Evolutionary conservation across 768 basidiomycete genomes (phyloP), one percentile per base, ranked within the genome.

Genomic region (Russula vinacea): DNA sequence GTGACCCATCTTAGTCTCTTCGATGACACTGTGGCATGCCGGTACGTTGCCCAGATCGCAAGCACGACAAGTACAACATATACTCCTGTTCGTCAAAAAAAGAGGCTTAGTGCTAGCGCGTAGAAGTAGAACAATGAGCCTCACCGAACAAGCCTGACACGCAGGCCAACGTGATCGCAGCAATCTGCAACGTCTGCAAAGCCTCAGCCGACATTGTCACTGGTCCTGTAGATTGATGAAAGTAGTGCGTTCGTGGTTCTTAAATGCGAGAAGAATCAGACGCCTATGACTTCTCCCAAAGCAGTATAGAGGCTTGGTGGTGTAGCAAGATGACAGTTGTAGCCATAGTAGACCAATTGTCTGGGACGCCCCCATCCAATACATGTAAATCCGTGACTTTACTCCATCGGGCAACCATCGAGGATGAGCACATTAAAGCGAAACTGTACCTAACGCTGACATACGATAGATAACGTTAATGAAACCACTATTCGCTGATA

Each of bases 11-110:
- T 45, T 19, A 71, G 62, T 22, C 70, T 58, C 39, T 58, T 64
- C 39, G 56, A 65, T 14, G 58, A 58, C n/a, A 22, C 24, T 5
- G 33, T 52, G 3, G n/a, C 29, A 1, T 58, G 62, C 17, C 57
- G 62, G 17, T 63, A 60, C 22, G 68, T 70, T 1, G 70, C 55
- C 71, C 71, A 72, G 10, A 71, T 35, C 7, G 70, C 69, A 37
- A 70, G 67, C 11, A 68, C 40, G 49, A 71, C 68, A 7, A 72
- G 61, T 4, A 68, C 55, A 22, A 66, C 50, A 54, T 72, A 72
- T 5, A 69, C 57, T 33, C 71, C 71, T 72, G 59, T 40, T 56
- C 16, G 14, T 24, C 16, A 47, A 11, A 16, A n/a, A 29, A 37
- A 50, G 52, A 40, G 22, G 9, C 5, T 58, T 13, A 56, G 19